Evolutionary conservation across 495 filamentous ascomycete genomes (phyloP), one percentile per base, ranked within the genome.

Genomic region (Trichoderma reesei): DNA sequence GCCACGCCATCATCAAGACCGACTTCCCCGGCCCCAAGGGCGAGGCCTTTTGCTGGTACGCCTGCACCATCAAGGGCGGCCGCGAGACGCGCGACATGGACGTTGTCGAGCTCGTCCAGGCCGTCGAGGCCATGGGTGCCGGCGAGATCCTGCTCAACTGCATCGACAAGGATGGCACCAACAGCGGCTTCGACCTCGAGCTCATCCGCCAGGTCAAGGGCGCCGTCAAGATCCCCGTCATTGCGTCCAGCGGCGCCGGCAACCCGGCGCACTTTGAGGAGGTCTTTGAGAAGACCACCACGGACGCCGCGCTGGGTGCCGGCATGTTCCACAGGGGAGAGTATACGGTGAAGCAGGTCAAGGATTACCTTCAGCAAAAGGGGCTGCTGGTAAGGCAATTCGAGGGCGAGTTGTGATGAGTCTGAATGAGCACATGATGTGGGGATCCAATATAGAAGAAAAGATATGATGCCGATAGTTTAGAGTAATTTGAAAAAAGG

Each of bases 291-390:
- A 78, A 86, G 72, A 98, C 94, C 33, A 81, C 80, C 14, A 92
- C 92, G 14, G 94, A 98, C 80, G 94, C 94, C 39, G 94, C 94
- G 36, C 73, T 98, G 39, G 94, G 94, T 16, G 94, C 94, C 33
- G 94, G 94, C 61, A 98, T 98, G 87, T 98, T 98, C 73, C 94
- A 98, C 76, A 82, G 95, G 37, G 89, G 87, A 36, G 93, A 98
- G 76, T 98, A 92, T 72, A 96, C 92, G 1, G 92, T 98, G 9
- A 85, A 86, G 71, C 85, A 98, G 66, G 94, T 98, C n/a, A 98
- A 98, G 73, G 85, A 92, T 65, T 82, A 88, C 68, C 71, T 98
- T 44, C 80, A 80, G n/a, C 73, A 80, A 33, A 83, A 85, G 69
- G 88, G 88, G 2, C 78, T 96, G 61, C 72, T 91, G 63, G 87